A percentile compares a stretch with the other conserved stretches of the same genome.
phyloP scores from a whole-genome alignment of 1,284 basidiomycete species.

The Ganoderma leucocontextum region DNA sequence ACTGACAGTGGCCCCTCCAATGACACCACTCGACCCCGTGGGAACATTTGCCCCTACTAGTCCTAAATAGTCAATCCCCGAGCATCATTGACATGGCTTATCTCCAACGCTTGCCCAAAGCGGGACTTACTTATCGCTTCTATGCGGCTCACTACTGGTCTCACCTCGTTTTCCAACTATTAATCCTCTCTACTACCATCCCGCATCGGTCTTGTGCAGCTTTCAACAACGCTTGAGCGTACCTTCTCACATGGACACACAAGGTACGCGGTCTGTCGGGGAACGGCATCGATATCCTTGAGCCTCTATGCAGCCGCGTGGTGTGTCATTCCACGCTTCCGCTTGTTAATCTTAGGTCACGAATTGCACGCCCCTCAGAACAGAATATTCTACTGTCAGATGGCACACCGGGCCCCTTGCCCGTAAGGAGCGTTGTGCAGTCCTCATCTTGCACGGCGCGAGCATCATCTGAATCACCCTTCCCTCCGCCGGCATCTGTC shows the following conservation, averaged over 20 bases:
- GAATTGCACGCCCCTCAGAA: conserved; percentile 17
- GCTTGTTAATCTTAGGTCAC: conserved; percentile 16
- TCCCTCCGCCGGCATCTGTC: conserved; percentile 21
- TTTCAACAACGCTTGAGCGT: background rate
- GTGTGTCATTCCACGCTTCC: conserved; percentile 25
- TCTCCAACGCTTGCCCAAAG: background rate
- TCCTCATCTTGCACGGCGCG: conserved; percentile 3
- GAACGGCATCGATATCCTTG: background rate
- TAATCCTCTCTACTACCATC: no score
- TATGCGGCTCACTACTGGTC: no score
- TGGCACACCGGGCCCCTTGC: conserved; percentile 14
- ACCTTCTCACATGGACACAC: conserved; percentile 10
- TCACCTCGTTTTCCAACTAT: no score
- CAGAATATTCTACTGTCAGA: conserved; percentile 1
- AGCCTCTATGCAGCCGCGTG: conserved; percentile 22
- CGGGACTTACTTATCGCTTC: no score
- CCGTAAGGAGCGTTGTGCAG: conserved; percentile 22
- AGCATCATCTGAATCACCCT: conserved; percentile 18
- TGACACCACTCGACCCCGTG: conserved; percentile 14
- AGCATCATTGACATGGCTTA: background rate
- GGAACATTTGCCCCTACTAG: conserved; percentile 10
- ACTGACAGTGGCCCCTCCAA: background rate
- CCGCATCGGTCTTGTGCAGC: background rate
- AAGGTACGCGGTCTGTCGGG: background rate
- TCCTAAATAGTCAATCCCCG: background rate